These are phyloP conservation scores for Tritrichomonas musculus DNA, from an alignment of 208 protist species.

Conservation along the genomic window DNA sequence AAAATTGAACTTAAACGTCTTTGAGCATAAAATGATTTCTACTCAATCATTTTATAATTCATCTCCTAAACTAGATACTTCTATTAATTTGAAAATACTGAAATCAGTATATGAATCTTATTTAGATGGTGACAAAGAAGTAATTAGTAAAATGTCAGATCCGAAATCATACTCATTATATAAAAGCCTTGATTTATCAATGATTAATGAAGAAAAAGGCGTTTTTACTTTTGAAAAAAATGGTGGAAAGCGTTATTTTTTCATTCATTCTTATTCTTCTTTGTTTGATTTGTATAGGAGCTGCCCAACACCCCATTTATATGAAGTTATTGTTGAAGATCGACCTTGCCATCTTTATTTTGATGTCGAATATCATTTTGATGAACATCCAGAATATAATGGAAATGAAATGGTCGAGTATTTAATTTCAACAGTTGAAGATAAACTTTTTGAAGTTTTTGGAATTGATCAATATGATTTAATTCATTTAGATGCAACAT, in stretches of 20 bases:
- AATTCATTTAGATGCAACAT: background rate
- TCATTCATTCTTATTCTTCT: background rate
- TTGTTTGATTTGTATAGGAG: background rate
- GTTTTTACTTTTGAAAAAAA: background rate
- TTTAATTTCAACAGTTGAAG: background rate
- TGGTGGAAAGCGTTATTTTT: background rate
- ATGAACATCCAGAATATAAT: background rate
- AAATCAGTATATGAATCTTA: too few species aligned
- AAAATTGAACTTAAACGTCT: too few species aligned
- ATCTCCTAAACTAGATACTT: too few species aligned
- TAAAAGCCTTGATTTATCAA: background rate
- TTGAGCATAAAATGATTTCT: too few species aligned
- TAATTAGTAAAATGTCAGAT: too few species aligned
- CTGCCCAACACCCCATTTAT: background rate
- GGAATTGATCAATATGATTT: background rate
- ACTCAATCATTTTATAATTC: too few species aligned
- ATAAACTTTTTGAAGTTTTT: background rate
- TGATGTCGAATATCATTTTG: background rate
- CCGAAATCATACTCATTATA: too few species aligned
- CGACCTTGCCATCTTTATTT: constrained; percentile 13
- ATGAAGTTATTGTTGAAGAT: background rate
- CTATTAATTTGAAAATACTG: too few species aligned
- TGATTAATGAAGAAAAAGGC: background rate
- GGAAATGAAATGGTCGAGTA: background rate
- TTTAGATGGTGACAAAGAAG: too few species aligned